Base-by-base conservation (phyloP, 108 stramenopile genomes). In the Skeletonema menzelii region DNA sequence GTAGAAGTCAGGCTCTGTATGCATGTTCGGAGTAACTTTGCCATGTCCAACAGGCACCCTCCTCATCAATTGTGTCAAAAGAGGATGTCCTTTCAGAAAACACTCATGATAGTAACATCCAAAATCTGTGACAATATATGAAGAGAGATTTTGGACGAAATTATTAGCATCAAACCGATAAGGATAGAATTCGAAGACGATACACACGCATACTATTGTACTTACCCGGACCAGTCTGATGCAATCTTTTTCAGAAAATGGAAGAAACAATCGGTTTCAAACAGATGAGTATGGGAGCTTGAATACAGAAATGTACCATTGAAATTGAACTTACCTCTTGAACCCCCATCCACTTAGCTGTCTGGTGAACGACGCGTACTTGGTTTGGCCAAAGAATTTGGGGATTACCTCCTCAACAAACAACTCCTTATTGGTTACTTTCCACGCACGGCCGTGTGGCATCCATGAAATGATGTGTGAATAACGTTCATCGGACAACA, bases 401-500 rank as follows among this genome's bases (percentile, higher is more conserved):
- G 56, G 56, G 13, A 22, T 14, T 12, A 15, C 56, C 27, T 57
- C 17, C 27, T 26, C 26, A 4, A 58, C 24, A 24, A 58, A 22
- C 14, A 27, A 22, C 57, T 15, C 57, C 57, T 58, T 58, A 15
- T 4, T 31, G 19, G 13, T 31, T 31, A 57, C 27, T 26, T 31
- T 26, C 26, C 26, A 57, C 56, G 56, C 56, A 13, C 56, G 56
- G 11, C 56, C 56, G 17, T 57, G 56, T 26, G 56, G 56, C 56
- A 57, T 57, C 56, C 56, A 57, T 31, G 56, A 26, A 31, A 57
- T 57, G 56, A 57, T 57, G 56, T 57, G 27, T 11, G 19, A 58
- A 15, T 20, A 58, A 24, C 5, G 57, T 31, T 27, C 27, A 27
- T 58, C 57, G 19, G 27, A 31, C 27, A 27, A 58, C n/a, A 58